Percentiles rank a stretch among this genome's conserved stretches.
Conservation (phyloP, 306 rosid genomes). For the Echinosophora koreensis region DNA sequence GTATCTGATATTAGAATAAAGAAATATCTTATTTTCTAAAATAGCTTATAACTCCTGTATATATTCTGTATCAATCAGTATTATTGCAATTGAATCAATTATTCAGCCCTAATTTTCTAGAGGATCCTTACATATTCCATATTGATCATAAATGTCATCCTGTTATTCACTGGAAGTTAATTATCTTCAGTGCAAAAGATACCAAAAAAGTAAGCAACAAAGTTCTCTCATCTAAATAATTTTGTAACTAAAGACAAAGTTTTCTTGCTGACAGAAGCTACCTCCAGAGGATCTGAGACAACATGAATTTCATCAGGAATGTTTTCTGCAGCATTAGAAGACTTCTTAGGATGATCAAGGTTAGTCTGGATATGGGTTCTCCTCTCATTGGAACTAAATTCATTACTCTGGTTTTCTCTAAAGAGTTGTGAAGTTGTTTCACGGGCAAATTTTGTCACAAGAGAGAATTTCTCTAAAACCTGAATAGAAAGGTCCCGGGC, state of each 20-base stretch:
- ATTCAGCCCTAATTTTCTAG: too few species aligned
- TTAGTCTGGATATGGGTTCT: constrained; percentile 57
- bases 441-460: constrained; percentile 96
- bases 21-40: too few species aligned
- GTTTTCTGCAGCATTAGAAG: constrained; percentile 54
- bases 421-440: constrained; percentile 98
- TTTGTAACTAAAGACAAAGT: neutral
- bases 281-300: constrained; percentile 79
- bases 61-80: too few species aligned
- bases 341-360: constrained; percentile 56
- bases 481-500: constrained; percentile 93
- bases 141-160: neutral
- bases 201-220: constrained; percentile 11
- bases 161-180: constrained; percentile 1
- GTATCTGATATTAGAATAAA: too few species aligned
- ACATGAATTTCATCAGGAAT: constrained; percentile 56
- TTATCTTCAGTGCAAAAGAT: constrained; percentile 23
- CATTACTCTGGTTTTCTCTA: constrained; percentile 79
- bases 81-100: too few species aligned
- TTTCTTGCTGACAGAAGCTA: constrained; percentile 43
- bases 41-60: too few species aligned
- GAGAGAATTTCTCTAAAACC: constrained; percentile 94
- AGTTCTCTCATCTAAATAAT: constrained; percentile 28
- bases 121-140: neutral
- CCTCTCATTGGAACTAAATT: constrained; percentile 64